Evolutionary conservation across 305 asterid genomes (phyloP).

Genomic region (Fraxinus ornus): DNA sequence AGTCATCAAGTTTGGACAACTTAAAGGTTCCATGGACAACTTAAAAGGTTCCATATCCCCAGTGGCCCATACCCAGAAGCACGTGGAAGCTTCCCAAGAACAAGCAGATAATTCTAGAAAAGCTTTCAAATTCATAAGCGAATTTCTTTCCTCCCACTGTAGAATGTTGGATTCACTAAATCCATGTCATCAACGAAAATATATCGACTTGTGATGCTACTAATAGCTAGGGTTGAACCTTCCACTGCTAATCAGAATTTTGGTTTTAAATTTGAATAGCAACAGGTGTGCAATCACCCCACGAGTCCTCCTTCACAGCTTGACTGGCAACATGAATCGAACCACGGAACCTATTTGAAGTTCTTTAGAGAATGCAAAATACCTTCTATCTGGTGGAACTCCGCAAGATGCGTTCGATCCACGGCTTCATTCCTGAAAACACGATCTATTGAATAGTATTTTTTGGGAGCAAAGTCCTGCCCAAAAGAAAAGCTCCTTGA

Average conservation of each 20-base stretch:
- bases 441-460: conserved; percentile 89
- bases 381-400: conserved; percentile 99
- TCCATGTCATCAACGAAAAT: not conserved
- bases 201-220: not conserved
- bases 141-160: not conserved
- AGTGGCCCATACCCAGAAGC: not conserved
- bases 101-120: not conserved
- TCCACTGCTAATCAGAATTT: not conserved
- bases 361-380: conserved; percentile 6
- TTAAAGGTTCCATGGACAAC: not conserved
- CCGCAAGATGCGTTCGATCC: conserved; percentile 96
- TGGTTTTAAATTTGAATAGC: not conserved
- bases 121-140: not conserved
- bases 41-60: not conserved
- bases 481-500: conserved; percentile 17
- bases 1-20: not conserved
- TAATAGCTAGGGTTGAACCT: not conserved
- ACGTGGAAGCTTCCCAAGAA: not conserved
- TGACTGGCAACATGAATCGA: not conserved
- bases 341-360: conserved; percentile 4
- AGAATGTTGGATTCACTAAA: not conserved
- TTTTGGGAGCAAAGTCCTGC: conserved; percentile 79
- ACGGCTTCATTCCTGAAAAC: conserved; percentile 99
- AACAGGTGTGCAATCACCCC: not conserved
- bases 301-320: not conserved